A percentile compares a stretch with the other conserved stretches of the same genome.
Conservation (phyloP, 2,329 filamentous ascomycete genomes). For the Colletotrichum sp. region DNA sequence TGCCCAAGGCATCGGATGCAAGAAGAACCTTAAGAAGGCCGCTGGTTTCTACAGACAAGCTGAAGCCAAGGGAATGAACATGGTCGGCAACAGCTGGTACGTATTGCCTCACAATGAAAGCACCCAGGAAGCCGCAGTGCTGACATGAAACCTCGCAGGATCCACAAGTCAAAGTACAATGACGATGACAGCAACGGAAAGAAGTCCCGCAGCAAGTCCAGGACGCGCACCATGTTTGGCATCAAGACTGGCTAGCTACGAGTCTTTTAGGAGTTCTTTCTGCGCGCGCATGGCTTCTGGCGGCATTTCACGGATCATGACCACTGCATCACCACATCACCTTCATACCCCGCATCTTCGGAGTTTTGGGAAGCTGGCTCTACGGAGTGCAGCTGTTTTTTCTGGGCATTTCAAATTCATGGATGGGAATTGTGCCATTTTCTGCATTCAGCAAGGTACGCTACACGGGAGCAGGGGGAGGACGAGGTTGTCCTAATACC, state of each 20-base stretch:
- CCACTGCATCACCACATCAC: constrained; percentile 21
- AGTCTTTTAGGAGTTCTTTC: constrained; percentile 15
- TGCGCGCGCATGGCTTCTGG: constrained; percentile 12
- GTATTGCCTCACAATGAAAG: constrained; percentile 38
- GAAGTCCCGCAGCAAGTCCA: constrained; percentile 77
- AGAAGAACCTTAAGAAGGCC: constrained; percentile 95
- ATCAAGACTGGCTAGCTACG: constrained; percentile 32
- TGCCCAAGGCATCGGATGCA: constrained; percentile 89
- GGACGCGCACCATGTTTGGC: constrained; percentile 76
- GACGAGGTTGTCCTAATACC: neutral
- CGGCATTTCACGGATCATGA: constrained; percentile 24
- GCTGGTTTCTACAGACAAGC: constrained; percentile 90
- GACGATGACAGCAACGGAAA: constrained; percentile 59
- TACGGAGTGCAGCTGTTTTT: constrained; percentile 17
- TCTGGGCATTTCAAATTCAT: constrained; percentile 8
- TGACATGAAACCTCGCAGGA: constrained; percentile 61
- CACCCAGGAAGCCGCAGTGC: neutral
- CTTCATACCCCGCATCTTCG: constrained; percentile 23
- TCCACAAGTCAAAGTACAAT: constrained; percentile 94
- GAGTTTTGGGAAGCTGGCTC: constrained; percentile 22
- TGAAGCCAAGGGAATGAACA: constrained; percentile 92
- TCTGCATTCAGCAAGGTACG: constrained; percentile 10
- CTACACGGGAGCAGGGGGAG: neutral
- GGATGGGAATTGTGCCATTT: constrained; percentile 16
- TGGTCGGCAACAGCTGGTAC: constrained; percentile 98